Evolutionary conservation across 1,139 yeast species (phyloP).

Genomic region (Taiozyma sp.): DNA sequence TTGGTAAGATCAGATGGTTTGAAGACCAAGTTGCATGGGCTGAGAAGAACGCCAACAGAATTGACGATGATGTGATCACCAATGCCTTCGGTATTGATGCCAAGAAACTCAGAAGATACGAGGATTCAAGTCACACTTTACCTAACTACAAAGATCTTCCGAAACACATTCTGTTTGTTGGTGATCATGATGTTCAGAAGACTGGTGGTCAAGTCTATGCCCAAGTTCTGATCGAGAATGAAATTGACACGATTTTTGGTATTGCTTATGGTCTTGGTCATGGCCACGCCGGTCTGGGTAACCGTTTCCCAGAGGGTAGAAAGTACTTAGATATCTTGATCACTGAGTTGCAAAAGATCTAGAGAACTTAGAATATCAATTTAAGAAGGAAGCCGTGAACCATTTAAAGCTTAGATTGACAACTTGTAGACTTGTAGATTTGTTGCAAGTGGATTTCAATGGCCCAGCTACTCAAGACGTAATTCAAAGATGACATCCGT

Average conservation of each 20-base stretch:
- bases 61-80: conserved; percentile 21
- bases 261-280: conserved; percentile 3
- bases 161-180: conserved; percentile 27
- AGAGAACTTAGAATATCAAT: no score
- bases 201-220: conserved; percentile 31
- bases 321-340: conserved; percentile 1
- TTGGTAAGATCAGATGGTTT: conserved; percentile 29
- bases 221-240: conserved; percentile 23
- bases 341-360: conserved; percentile 1
- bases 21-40: conserved; percentile 18
- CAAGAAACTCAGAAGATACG: conserved; percentile 3
- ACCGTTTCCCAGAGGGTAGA: not conserved
- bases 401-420: no score
- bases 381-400: no score
- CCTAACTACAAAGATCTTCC: conserved; percentile 10
- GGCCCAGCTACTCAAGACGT: no score
- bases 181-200: conserved; percentile 29
- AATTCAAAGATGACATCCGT: not conserved
- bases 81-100: conserved; percentile 21
- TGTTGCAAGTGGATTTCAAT: no score
- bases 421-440: no score
- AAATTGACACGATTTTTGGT: conserved; percentile 16
- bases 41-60: conserved; percentile 13
- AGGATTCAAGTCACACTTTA: not conserved
- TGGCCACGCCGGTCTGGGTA: not conserved